Evolutionary conservation across 257 asterid genomes (phyloP), one percentile per base, ranked within the genome.

Genomic region (Voacanga thouarsii): DNA sequence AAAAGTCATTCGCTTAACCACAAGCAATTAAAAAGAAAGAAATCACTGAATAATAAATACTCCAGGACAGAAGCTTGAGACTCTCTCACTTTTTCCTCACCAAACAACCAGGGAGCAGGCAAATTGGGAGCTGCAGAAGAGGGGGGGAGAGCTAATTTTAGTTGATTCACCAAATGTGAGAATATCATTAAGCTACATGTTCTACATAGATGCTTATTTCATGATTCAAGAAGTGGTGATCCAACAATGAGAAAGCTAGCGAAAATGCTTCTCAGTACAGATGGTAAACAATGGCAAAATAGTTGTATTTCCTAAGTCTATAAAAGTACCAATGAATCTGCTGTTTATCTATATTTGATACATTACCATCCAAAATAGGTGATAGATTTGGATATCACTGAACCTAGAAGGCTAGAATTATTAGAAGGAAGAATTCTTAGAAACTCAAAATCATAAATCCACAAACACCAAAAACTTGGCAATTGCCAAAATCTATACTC

Each of bases 21-120:
- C 74, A 37, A 78, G 79, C 57, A 82, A 67, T 57, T 76, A 71
- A 73, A 86, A 61, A 65, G 65, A 60, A 45, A 57, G 76, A 78
- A 41, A 24, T 59, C 69, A 56, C 7, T 24, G 55, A 64, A 66
- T 64, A 33, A 26, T 14, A 45, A 59, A 67, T 6, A 24, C 60
- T 63, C n/a, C 24, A 74, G 57, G 30, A 1, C 14, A 84, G n/a
- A n/a, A 84, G 70, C 57, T 55, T 33, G 24, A 45, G 49, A 51
- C 39, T 19, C 43, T 79, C 89, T 85, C 79, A 96, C 99, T 82
- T 96, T 96, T 63, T 96, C 99, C 83, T 89, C 97, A 3, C 90
- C 89, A 80, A 92, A 96, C 98, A 90, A 96, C 97, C 90, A 87
- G 50, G 97, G 87, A 66, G 98, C 99, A 76, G 98, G 99, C 89